Base-by-base conservation (phyloP, 2,329 filamentous ascomycete genomes). In the Arthrinium phaeospermum region DNA sequence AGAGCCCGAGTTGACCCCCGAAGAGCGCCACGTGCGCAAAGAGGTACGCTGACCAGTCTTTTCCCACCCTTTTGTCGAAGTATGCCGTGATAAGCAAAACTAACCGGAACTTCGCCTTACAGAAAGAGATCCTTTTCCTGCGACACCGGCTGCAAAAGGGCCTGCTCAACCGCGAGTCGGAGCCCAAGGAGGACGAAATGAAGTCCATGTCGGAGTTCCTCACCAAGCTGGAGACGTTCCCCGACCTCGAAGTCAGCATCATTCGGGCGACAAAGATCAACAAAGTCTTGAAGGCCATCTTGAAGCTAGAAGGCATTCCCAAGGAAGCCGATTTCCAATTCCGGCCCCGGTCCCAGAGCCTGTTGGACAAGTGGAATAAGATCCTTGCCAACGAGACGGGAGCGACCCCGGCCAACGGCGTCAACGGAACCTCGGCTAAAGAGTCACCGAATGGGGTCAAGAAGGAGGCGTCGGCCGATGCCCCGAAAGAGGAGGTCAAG, bases 241-340 rank as follows among this genome's bases (percentile, higher is more conserved):
- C 90, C 1, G 93, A 97, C 75, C 89, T 98, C 5, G 96, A 98
- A 81, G 94, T 93, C 44, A 91, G 91, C 76, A 96, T 98, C 77
- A 98, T 98, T 78, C 91, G 94, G 75, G 87, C 86, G 19, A 99
- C 96, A 74, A 99, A 98, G 88, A 98, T 99, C 83, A 96, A 98
- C 90, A 99, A 99, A 86, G 96, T 99, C 14, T 88, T 99, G 72
- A 98, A 97, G 85, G 95, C 93, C 5, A 96, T 99, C 76, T 86
- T 98, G 78, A 98, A 98, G 86, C 87, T 99, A 12, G 89, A 92
- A 61, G 88, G 88, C 4, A 97, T 99, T 76, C 95, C 95, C 6
- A 92, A 92, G 74, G 96, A 99, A 75, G 93, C 95, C 47, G 93
- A 97, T 76, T 97, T 92, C 82, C 86, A 93, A 71, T 98, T 99